Evolutionary conservation across 2,329 filamentous ascomycete genomes (phyloP).

Genomic region (Botrytis deweyae): DNA sequence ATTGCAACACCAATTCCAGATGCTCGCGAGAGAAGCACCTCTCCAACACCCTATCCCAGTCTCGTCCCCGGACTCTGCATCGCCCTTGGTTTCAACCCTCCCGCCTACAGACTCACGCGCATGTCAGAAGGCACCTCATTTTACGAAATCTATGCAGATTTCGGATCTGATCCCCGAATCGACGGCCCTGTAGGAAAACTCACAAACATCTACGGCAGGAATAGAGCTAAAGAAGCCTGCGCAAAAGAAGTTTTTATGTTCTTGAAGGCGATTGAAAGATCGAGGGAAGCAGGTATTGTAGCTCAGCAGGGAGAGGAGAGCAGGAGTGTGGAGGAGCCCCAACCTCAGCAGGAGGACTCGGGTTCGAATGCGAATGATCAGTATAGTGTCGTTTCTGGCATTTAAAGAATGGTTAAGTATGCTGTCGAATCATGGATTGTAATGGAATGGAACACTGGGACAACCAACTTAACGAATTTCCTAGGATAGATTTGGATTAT

Average conservation of each 20-base stretch:
- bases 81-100: slow-evolving; percentile 32
- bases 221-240: slow-evolving; percentile 50
- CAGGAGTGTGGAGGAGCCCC: background rate
- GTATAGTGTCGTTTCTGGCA: background rate
- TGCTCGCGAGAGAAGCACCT: background rate
- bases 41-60: slow-evolving; percentile 14
- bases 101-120: slow-evolving; percentile 30
- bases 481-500: background rate
- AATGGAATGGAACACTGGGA: background rate
- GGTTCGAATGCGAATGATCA: background rate
- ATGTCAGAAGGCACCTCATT: slow-evolving; percentile 24
- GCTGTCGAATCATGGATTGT: background rate
- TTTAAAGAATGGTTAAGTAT: background rate
- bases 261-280: slow-evolving; percentile 41
- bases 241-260: slow-evolving; percentile 44
- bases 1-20: slow-evolving; percentile 11
- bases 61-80: slow-evolving; percentile 32
- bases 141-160: slow-evolving; percentile 36
- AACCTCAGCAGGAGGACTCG: background rate
- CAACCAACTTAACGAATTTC: background rate
- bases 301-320: slow-evolving; percentile 23
- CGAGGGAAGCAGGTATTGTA: slow-evolving; percentile 27
- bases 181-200: slow-evolving; percentile 44
- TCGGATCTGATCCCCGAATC: slow-evolving; percentile 34
- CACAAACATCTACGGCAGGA: slow-evolving; percentile 47